These are phyloP conservation scores for Apiospora koreana DNA, from an alignment of 2,329 filamentous ascomycete species.

Conservation along the genomic window DNA sequence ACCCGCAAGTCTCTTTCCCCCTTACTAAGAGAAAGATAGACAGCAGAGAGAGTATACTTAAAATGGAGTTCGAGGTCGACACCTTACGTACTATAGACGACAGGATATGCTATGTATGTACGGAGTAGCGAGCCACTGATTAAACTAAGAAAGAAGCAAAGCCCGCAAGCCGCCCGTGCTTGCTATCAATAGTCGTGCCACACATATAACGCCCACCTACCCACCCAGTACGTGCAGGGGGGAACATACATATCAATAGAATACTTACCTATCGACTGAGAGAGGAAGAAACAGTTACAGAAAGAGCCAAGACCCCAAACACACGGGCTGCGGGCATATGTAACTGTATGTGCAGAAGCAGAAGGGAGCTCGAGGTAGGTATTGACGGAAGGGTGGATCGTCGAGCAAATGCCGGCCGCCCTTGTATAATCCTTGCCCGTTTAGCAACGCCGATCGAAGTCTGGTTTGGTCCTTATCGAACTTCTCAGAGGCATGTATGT, in stretches of 20 bases:
- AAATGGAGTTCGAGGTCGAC: neutral
- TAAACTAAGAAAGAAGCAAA: neutral
- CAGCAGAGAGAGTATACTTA: no score
- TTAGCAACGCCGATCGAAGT: neutral
- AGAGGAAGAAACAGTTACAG: neutral
- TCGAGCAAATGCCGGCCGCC: conserved; percentile 5
- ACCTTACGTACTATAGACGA: neutral
- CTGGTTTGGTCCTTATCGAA: neutral
- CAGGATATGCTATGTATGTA: neutral
- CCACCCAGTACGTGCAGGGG: neutral
- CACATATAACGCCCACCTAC: neutral
- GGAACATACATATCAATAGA: no score
- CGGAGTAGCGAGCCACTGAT: neutral
- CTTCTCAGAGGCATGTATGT: neutral
- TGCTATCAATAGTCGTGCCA: neutral
- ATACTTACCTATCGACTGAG: neutral
- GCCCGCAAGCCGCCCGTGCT: neutral
- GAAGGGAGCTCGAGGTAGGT: neutral
- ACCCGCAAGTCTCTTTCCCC: neutral
- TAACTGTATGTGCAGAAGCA: neutral
- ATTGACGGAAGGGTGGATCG: neutral
- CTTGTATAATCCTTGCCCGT: neutral
- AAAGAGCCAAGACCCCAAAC: neutral
- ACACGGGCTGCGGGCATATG: neutral
- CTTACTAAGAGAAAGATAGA: neutral